Base-by-base conservation (phyloP, 257 asterid species). In the Rehmannia glutinosa region DNA sequence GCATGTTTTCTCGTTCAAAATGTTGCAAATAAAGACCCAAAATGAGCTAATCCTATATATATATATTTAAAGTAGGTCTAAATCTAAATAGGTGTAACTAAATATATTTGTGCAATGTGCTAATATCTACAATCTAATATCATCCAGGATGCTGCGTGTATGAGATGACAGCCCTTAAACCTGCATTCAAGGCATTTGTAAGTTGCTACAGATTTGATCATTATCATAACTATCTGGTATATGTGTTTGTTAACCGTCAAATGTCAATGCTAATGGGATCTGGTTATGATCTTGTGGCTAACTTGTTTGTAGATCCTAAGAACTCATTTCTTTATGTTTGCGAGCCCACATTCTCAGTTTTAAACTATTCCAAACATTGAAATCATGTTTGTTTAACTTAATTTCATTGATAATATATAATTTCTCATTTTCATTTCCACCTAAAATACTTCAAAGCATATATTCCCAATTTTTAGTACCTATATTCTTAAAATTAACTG, bases 161-260 rank as follows among this genome's bases (percentile, higher is more conserved):
- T 69, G 97, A 91, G 82, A 89, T 89, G 98, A 68, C 96, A 51
- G 83, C 96, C 42, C 90, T 85, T 67, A 89, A 87, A 80, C 94
- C 98, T 13, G 96, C 97, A 76, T 92, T 92, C 91, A 92, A 92
- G 86, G 96, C 97, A 73, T 92, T 91, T 67, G 98, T 92, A 84
- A 85, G 98, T 85, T 72, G 66, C 79, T 80, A 43, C 35, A 13
- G 15, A 54, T 28, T 74, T 70, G 17, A 67, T 20, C 52, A 33
- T 68, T 35, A 5, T 23, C 45, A 55, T 20, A 43, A 13, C 55
- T 16, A 15, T 52, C n/a, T n/a, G n/a, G n/a, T n/a, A n/a, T n/a
- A n/a, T n/a, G n/a, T n/a, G n/a, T n/a, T n/a, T n/a, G n/a, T n/a
- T n/a, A n/a, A n/a, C n/a, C n/a, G n/a, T n/a, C n/a, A n/a, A n/a